Conservation (phyloP, 306 rosid species). For the Canavalia ensiformis region DNA sequence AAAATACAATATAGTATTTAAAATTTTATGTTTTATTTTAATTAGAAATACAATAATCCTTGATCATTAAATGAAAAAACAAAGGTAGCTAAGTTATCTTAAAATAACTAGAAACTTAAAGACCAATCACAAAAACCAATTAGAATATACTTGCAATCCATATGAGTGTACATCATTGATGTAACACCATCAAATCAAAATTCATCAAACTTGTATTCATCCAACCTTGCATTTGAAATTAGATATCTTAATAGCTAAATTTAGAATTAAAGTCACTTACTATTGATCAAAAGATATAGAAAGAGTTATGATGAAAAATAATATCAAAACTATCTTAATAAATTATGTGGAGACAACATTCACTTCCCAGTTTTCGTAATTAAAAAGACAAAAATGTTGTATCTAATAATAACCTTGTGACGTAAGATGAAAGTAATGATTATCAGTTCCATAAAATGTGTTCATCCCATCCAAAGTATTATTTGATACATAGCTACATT, state of each 20-base stretch:
- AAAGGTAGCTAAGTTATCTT: too few species aligned
- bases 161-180: constrained; percentile 99
- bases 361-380: constrained; percentile 99
- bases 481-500: constrained; percentile 87
- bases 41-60: too few species aligned
- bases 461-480: constrained; percentile 94
- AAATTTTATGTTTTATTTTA: too few species aligned
- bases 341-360: constrained; percentile 46
- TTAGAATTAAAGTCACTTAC: constrained; percentile 41
- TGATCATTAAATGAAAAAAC: too few species aligned
- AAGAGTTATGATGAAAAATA: constrained; percentile 31
- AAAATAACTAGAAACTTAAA: too few species aligned
- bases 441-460: constrained; percentile 97
- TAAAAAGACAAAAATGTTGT: constrained; percentile 99
- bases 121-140: constrained; percentile 2
- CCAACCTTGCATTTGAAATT: constrained; percentile 97
- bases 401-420: constrained; percentile 98
- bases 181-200: constrained; percentile 98
- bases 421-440: constrained; percentile 95
- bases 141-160: constrained; percentile 76
- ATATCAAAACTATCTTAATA: constrained; percentile 8
- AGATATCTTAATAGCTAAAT: constrained; percentile 87
- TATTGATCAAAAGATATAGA: constrained; percentile 24
- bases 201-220: constrained; percentile 96
- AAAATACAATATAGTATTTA: too few species aligned